Base-by-base conservation (phyloP, 306 rosid species). In the Argentina anserina region DNA sequence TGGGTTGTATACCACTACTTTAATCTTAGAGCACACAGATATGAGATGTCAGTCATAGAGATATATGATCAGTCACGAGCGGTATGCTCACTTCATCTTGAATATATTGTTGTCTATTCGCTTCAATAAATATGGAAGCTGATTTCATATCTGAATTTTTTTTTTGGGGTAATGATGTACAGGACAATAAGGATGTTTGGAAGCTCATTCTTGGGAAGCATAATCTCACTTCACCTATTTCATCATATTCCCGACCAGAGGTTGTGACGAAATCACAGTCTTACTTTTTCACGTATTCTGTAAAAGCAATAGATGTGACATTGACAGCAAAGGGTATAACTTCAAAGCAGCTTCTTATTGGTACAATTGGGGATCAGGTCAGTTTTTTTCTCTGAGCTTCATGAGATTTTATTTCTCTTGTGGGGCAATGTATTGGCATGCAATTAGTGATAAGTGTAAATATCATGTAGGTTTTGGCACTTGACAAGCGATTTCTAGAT, bases 1-100 rank as follows among this genome's bases (percentile, higher is more conserved):
- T 95, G 99, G 99, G 96, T 95, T 82, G 96, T 95, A 75, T 95
- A 90, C 79, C 99, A 95, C 88, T 95, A 95, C 87, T 95, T 91
- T 70, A 95, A 95, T 79, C 96, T 95, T 75, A 91, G 93, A 83
- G 99, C 97, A 42, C 99, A 95, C 87, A 88, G 97, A 91, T 85
- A 84, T 60, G 99, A 95, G 92, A 90, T 91, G 90, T 90, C 99
- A 58, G 96, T 95, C 67, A 78, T 95, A n/a, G 99, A 95, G 86
- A 81, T 95, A 79, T 95, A 90, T 52, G 99, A 95, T 83, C 96
- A 90, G 80, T 91, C 99, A 64, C 92, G 97, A 25, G 99, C 90
- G 86, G 97, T 93, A 94, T 69, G 96, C 67, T 55, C 71, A 65
- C 86, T 85, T 9, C 23, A 31, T 64, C 12, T 67, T 42, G 70